Base-by-base conservation (phyloP, 305 asterid species). In the Petunia hybrid region DNA sequence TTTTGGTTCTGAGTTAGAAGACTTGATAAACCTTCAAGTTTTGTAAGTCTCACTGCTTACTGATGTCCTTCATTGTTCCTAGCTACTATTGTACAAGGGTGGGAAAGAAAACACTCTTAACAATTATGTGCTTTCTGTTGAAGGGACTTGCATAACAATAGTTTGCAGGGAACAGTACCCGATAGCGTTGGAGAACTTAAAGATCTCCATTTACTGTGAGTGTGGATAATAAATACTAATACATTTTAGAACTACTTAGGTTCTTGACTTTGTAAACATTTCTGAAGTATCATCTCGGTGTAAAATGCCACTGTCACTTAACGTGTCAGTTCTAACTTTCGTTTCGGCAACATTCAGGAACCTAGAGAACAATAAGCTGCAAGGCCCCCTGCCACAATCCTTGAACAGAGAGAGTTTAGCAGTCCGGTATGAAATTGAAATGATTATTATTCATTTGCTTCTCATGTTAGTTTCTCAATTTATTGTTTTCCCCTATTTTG, bases 61-160 rank as follows among this genome's bases (percentile, higher is more conserved):
- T 42, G 36, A 65, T 62, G 9, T 55, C 22, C 51, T 70, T 53
- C 38, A 67, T 71, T 48, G 6, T 45, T 7, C 6, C 61, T 70
- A 31, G 36, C 46, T 51, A 5, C 61, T 3, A 57, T 40, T 48
- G 62, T 71, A 5, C 62, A 48, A 56, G 2, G 0, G 2, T 14
- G 61, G n/a, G 61, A 56, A 56, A 14, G 61, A 57, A 5, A 5
- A 53, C 48, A 6, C 14, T 3, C 4, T 13, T 61, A 13, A 73
- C 10, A 82, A 36, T 31, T 38, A 14, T 55, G 45, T 42, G 39
- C 66, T 80, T 87, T 84, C 48, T 64, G 6, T 67, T 71, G 84
- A 87, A 95, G 99, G 91, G 99, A 94, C 82, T 87, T 95, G 90
- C 91, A 87, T 63, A 94, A 95, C 86, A 95, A 95, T 77, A 95